Conservation (phyloP, 306 rosid species). For the Cucumis melo region DNA sequence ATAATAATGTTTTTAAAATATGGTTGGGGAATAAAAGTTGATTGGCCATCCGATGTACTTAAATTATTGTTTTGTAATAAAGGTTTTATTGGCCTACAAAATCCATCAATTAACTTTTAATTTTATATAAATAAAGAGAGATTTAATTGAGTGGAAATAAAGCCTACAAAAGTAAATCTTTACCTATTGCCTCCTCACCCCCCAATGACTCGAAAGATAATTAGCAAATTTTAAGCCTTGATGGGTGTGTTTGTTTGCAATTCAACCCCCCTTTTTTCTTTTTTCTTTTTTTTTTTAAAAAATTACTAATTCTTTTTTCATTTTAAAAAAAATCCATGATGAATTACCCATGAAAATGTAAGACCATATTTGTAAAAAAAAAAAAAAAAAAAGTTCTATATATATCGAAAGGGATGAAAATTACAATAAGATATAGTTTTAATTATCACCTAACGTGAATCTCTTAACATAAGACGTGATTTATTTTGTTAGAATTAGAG, state of each 20-base stretch:
- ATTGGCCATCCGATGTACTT: too few species aligned
- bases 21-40: too few species aligned
- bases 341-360: not conserved
- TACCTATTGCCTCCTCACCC: not conserved
- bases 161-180: not conserved
- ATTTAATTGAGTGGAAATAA: conserved; percentile 3
- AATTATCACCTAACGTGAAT: not conserved
- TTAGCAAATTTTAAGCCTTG: not conserved
- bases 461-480: not conserved
- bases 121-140: not conserved
- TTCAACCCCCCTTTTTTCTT: not conserved
- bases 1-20: too few species aligned
- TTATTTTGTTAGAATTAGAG: not conserved
- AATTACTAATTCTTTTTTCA: not conserved
- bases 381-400: too few species aligned
- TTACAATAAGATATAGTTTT: not conserved
- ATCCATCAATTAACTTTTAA: not conserved
- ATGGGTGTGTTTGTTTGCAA: not conserved
- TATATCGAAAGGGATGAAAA: too few species aligned
- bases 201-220: not conserved
- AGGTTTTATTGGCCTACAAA: too few species aligned
- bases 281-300: too few species aligned
- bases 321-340: not conserved
- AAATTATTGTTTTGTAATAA: too few species aligned
- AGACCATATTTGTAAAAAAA: not conserved